phyloP scores from a whole-genome alignment of 1,284 basidiomycete species.

The Athelia sp. region DNA sequence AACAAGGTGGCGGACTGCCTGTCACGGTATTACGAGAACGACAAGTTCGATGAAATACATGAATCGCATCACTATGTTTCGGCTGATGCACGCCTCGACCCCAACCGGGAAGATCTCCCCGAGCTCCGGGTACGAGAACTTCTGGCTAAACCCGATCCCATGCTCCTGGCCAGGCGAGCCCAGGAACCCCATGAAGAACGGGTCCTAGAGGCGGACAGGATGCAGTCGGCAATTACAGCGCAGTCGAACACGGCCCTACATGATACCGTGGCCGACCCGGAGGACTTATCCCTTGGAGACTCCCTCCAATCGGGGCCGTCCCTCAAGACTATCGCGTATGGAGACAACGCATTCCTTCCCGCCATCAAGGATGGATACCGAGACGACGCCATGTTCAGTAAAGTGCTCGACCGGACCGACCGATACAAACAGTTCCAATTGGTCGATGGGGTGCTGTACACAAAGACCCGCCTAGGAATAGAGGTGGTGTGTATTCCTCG shows the following conservation, averaged over 20 bases:
- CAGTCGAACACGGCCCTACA: too few relatives aligned
- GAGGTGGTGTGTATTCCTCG: constrained; percentile 17
- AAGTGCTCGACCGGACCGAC: constrained; percentile 1
- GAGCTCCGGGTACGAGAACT: constrained; percentile 7
- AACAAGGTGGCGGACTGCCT: constrained; percentile 28
- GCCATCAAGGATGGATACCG: neutral
- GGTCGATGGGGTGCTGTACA: constrained; percentile 7
- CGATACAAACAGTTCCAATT: constrained; percentile 2
- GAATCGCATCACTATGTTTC: neutral
- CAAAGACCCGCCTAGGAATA: constrained; percentile 7
- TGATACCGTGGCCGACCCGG: neutral
- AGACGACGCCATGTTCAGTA: constrained; percentile 7
- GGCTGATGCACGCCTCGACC: constrained; percentile 19
- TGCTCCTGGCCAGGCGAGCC: neutral
- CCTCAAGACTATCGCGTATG: neutral
- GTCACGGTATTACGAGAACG: constrained; percentile 18
- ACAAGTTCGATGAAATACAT: constrained; percentile 4
- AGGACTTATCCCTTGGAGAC: neutral
- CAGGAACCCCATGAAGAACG: neutral
- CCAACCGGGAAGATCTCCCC: constrained; percentile 15
- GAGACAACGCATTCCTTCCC: constrained; percentile 7
- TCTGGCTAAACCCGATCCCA: neutral
- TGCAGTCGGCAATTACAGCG: neutral
- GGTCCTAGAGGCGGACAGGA: constrained; percentile 2
- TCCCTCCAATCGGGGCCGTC: too few relatives aligned